Percentiles rank a stretch among this genome's conserved stretches.
Evolutionary conservation across 345 rosid genomes (phyloP).

Genomic region (Sisymbrium irio): DNA sequence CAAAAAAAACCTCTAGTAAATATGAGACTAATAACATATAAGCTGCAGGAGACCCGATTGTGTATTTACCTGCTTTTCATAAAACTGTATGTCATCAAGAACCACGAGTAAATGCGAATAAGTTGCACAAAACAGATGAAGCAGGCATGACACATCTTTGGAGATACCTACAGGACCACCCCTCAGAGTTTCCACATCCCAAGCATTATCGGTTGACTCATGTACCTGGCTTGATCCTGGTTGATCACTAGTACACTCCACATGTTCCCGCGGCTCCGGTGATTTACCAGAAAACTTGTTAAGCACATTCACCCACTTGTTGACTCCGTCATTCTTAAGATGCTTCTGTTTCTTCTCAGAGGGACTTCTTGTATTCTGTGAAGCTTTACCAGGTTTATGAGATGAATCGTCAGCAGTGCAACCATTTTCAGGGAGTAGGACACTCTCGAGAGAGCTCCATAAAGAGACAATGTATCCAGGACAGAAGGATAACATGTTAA

Average conservation of each 20-base stretch:
- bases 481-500: constrained; percentile 85
- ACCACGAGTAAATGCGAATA: constrained; percentile 90
- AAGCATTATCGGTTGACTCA: constrained; percentile 49
- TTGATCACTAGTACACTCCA: constrained; percentile 38
- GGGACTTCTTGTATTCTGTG: constrained; percentile 40
- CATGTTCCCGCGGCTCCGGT: constrained; percentile 37
- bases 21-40: constrained; percentile 11
- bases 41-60: constrained; percentile 7
- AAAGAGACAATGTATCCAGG: constrained; percentile 69
- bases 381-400: constrained; percentile 30
- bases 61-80: constrained; percentile 83
- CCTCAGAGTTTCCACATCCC: constrained; percentile 73
- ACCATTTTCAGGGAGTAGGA: constrained; percentile 43
- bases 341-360: constrained; percentile 49
- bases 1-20: constrained; percentile 30
- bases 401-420: constrained; percentile 18
- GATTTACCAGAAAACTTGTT: constrained; percentile 80
- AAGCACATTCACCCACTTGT: constrained; percentile 68
- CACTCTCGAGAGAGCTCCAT: constrained; percentile 65
- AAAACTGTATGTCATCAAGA: constrained; percentile 98
- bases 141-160: constrained; percentile 67
- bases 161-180: constrained; percentile 69
- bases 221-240: constrained; percentile 39
- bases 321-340: constrained; percentile 52
- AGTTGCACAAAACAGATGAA: constrained; percentile 84